A percentile compares a stretch with the other conserved stretches of the same genome.
phyloP scores from a whole-genome alignment of 257 asterid genomes.

The Lycium ferocissimum region DNA sequence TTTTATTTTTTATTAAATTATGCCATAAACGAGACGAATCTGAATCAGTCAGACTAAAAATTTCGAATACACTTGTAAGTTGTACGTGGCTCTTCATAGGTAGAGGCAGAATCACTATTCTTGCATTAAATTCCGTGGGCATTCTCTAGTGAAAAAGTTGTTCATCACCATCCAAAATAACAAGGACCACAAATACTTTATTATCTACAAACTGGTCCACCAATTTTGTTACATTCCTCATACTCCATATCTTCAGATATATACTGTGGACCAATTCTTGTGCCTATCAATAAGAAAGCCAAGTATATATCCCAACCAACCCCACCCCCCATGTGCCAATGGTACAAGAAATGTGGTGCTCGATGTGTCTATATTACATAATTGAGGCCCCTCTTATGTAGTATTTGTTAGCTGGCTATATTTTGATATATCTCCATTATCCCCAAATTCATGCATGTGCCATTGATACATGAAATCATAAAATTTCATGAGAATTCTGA shows the following conservation, averaged over 20 bases:
- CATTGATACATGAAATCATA: not conserved
- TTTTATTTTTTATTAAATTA: too few relatives aligned
- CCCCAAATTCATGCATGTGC: not conserved
- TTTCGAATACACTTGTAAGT: too few relatives aligned
- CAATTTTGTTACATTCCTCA: constrained; percentile 37
- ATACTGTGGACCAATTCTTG: constrained; percentile 38
- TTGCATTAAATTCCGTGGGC: constrained; percentile 57
- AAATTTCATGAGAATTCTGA: not conserved
- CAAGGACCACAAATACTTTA: constrained; percentile 31
- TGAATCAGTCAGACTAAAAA: too few relatives aligned
- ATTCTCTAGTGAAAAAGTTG: constrained; percentile 36
- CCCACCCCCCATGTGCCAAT: constrained; percentile 34
- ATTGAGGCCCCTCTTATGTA: constrained; percentile 12
- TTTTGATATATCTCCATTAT: not conserved
- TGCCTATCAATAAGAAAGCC: constrained; percentile 28
- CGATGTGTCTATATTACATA: constrained; percentile 1
- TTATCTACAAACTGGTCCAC: constrained; percentile 39
- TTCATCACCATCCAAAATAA: constrained; percentile 39
- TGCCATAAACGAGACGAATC: too few relatives aligned
- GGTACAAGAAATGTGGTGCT: constrained; percentile 13
- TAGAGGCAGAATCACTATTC: constrained; percentile 11
- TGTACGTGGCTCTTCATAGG: not conserved
- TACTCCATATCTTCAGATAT: constrained; percentile 43
- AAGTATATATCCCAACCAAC: constrained; percentile 1
- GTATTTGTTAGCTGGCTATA: constrained; percentile 7